These are phyloP conservation scores for Fusarium sp. DNA, from an alignment of 2,329 filamentous ascomycete genomes.

Conservation along the genomic window DNA sequence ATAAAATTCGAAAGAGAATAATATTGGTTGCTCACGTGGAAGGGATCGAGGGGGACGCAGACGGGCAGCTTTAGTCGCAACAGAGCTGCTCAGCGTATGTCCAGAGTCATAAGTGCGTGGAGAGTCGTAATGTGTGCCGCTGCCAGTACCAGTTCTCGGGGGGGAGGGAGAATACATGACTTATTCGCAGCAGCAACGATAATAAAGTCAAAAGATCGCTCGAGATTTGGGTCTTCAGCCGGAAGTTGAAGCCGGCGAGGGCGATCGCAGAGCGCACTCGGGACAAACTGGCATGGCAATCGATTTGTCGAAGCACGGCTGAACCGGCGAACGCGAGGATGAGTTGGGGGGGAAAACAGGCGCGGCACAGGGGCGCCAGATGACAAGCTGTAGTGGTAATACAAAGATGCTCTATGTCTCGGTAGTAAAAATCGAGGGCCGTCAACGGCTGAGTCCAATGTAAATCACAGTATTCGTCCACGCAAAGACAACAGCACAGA, in stretches of 20 bases:
- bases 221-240: constrained; percentile 31
- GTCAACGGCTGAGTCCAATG: constrained; percentile 8
- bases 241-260: constrained; percentile 43
- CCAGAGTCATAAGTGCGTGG: constrained; percentile 41
- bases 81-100: constrained; percentile 40
- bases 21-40: constrained; percentile 41
- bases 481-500: constrained; percentile 2
- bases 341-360: not conserved
- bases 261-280: constrained; percentile 42
- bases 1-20: not conserved
- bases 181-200: constrained; percentile 17
- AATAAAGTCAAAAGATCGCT: constrained; percentile 19
- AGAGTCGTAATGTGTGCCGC: constrained; percentile 40
- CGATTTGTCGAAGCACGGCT: constrained; percentile 36
- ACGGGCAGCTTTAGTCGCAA: constrained; percentile 35
- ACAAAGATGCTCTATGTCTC: not conserved
- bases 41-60: constrained; percentile 47
- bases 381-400: not conserved
- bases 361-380: not conserved
- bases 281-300: constrained; percentile 46
- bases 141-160: constrained; percentile 43
- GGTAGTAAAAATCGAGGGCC: not conserved
- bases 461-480: constrained; percentile 1
- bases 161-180: constrained; percentile 50
- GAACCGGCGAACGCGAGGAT: constrained; percentile 35